phyloP scores from a whole-genome alignment of 495 filamentous ascomycete genomes.

The Haplographium delicatum region DNA sequence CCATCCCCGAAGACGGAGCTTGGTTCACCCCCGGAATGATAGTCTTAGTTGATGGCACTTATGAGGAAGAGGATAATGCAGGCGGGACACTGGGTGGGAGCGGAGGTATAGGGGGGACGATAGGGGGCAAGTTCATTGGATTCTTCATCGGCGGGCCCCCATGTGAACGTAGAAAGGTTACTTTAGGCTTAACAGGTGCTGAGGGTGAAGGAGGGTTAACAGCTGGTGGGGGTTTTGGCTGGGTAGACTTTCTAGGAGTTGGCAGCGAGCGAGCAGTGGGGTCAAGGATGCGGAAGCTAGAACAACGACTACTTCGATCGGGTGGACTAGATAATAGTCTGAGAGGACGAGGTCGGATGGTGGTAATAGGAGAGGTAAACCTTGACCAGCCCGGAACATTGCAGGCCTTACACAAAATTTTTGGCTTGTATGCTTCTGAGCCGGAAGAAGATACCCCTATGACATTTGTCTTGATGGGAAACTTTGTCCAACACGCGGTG shows the following conservation, averaged over 20 bases:
- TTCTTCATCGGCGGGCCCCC: constrained; percentile 87
- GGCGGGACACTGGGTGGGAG: constrained; percentile 65
- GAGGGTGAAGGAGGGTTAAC: constrained; percentile 45
- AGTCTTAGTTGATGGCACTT: constrained; percentile 85
- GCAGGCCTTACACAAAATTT: constrained; percentile 69
- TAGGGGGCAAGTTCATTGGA: constrained; percentile 83
- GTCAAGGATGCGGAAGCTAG: constrained; percentile 71
- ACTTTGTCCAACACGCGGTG: constrained; percentile 71
- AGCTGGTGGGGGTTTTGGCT: constrained; percentile 80
- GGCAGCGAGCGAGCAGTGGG: constrained; percentile 86
- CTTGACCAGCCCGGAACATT: constrained; percentile 76
- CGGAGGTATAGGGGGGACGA: constrained; percentile 78
- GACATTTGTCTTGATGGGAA: constrained; percentile 74
- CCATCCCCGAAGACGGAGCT: constrained; percentile 77
- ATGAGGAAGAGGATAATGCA: constrained; percentile 78
- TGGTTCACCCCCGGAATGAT: constrained; percentile 96
- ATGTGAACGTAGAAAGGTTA: constrained; percentile 74
- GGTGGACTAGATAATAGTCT: constrained; percentile 11
- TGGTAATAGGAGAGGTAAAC: constrained; percentile 75
- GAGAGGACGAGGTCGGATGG: constrained; percentile 48
- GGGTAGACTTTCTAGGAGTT: constrained; percentile 91
- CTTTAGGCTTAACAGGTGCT: constrained; percentile 59
- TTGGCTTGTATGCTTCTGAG: constrained; percentile 61
- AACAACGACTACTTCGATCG: constrained; percentile 30
- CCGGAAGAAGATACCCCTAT: constrained; percentile 63